A percentile compares a stretch with the other conserved stretches of the same genome.
Evolutionary conservation across 805 yeast species (phyloP).

Genomic region (Myxozyma sirexii): DNA sequence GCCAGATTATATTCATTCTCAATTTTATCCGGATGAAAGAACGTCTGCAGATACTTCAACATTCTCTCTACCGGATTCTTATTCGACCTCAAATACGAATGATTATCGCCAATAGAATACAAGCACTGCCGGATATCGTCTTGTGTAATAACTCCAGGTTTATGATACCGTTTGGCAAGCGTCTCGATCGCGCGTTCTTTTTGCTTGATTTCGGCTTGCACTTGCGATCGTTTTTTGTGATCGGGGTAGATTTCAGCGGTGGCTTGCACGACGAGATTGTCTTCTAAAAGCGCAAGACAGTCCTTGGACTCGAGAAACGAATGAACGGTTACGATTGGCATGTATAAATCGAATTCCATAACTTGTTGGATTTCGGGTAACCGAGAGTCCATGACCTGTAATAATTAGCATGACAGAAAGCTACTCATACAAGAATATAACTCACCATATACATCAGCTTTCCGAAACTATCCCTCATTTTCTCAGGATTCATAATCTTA

Average conservation of each 20-base stretch:
- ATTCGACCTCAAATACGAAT: slow-evolving; percentile 69
- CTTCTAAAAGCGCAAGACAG: slow-evolving; percentile 53
- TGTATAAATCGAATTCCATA: slow-evolving; percentile 75
- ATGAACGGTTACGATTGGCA: slow-evolving; percentile 68
- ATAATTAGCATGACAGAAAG: too few species aligned
- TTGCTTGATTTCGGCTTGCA: slow-evolving; percentile 61
- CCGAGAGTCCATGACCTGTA: slow-evolving; percentile 70
- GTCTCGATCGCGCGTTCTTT: slow-evolving; percentile 72
- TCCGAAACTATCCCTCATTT: slow-evolving; percentile 77
- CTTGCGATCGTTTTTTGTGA: slow-evolving; percentile 55
- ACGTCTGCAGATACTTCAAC: slow-evolving; percentile 53
- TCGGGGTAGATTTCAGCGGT: slow-evolving; percentile 67
- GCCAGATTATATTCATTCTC: slow-evolving; percentile 41
- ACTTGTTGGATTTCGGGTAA: slow-evolving; percentile 68
- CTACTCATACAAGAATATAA: background rate
- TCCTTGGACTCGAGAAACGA: slow-evolving; percentile 50
- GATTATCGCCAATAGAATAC: slow-evolving; percentile 79
- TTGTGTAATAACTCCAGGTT: slow-evolving; percentile 46
- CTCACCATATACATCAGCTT: slow-evolving; percentile 71
- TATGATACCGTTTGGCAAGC: slow-evolving; percentile 54
- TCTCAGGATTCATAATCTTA: slow-evolving; percentile 82
- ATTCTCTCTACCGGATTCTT: slow-evolving; percentile 67
- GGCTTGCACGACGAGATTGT: slow-evolving; percentile 61
- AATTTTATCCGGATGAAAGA: slow-evolving; percentile 50
- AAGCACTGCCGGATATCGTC: slow-evolving; percentile 73